Evolutionary conservation across 345 rosid species (phyloP), one percentile per base, ranked within the genome.

Genomic region (Eucalyptus cladocalyx): DNA sequence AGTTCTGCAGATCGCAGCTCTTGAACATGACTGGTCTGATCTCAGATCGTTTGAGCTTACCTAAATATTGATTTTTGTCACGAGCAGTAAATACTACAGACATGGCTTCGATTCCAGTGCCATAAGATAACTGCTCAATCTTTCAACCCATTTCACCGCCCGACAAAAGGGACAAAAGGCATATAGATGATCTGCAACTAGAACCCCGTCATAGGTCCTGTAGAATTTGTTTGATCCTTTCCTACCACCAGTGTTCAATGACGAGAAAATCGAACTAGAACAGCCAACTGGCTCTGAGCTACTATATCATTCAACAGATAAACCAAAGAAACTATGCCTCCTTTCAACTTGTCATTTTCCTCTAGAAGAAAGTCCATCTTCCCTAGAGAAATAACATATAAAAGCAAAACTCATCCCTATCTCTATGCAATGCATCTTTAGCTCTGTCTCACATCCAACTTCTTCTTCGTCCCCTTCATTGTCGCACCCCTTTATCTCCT

Each of bases 391-490:
- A 76, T 40, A 40, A 21, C 47, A 21, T 14, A 21, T 11, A 76
- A 21, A 76, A 37, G 28, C 12, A 19, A 76, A 76, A 76, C 30
- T 40, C 83, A 40, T 40, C 26, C 15, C 83, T 40, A 40, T 76
- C 47, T 40, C 83, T 21, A 47, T 40, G 15, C 30, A 40, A 40
- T 76, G 47, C 83, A 40, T 21, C 15, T 40, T 76, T 40, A 12
- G 47, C 58, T 62, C 32, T 58, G 11, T 86, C 88, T 47, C 58
- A 89, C 88, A 4, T 69, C 88, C 86, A 91, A 90, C 87, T 23
- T 93, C 88, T 87, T 89, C 93, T 87, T 86, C 88, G 83, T 90
- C 89, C 21, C 90, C 53, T 67, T 89, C 89, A 76, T 86, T 8
- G 45, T 60, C 34, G 19, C 86, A 6, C 21, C 88, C 62, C 89